These are phyloP conservation scores for Candida endomychidarum DNA, from an alignment of 805 yeast genomes.

Conservation along the genomic window DNA sequence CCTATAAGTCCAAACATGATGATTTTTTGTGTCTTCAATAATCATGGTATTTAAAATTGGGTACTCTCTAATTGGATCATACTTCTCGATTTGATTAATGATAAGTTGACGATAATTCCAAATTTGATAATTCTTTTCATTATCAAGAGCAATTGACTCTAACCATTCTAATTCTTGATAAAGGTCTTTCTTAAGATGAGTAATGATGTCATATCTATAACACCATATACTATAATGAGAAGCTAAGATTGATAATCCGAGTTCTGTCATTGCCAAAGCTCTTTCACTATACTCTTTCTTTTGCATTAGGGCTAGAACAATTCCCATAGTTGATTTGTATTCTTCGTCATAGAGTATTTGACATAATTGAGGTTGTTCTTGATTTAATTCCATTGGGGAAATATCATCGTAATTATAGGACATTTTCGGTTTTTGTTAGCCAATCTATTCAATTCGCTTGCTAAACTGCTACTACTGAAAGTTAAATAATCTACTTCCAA, in stretches of 20 bases:
- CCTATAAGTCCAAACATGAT: conserved; percentile 94
- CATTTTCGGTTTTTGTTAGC: conserved; percentile 6
- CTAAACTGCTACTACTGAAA: no score
- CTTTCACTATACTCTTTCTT: conserved; percentile 65
- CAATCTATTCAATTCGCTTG: no score
- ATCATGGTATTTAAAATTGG: conserved; percentile 69
- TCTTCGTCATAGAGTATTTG: conserved; percentile 72
- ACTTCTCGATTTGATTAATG: conserved; percentile 33
- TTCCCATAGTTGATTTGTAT: conserved; percentile 61
- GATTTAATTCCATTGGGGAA: conserved; percentile 40
- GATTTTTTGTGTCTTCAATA: conserved; percentile 80
- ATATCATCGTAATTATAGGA: conserved; percentile 41
- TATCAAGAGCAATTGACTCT: conserved; percentile 67
- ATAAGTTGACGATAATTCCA: conserved; percentile 89
- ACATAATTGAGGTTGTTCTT: conserved; percentile 52
- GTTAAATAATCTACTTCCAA: no score
- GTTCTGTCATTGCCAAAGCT: conserved; percentile 64
- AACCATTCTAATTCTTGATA: conserved; percentile 74
- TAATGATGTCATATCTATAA: conserved; percentile 57
- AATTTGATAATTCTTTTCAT: conserved; percentile 93
- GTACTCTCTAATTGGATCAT: conserved; percentile 52
- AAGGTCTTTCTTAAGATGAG: conserved; percentile 36
- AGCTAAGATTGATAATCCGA: conserved; percentile 66
- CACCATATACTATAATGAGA: conserved; percentile 94
- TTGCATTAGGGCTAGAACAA: conserved; percentile 58